A percentile compares a stretch with the other conserved stretches of the same genome.
These are phyloP conservation scores for Trichoderma citrinoviride DNA, from an alignment of 2,329 filamentous ascomycete species.

Conservation along the genomic window DNA sequence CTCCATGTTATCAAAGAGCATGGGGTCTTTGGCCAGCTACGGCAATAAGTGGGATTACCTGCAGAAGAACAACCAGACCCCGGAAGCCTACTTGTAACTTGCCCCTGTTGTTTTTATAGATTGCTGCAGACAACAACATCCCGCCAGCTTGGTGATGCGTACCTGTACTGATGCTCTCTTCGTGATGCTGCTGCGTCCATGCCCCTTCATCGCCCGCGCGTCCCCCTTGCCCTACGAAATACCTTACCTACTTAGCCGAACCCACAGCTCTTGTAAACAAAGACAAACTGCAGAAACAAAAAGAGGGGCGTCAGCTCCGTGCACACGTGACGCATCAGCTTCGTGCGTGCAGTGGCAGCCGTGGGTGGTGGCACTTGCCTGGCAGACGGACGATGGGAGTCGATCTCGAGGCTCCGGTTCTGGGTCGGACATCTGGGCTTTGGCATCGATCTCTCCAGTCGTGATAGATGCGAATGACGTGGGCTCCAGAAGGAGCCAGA, in stretches of 20 bases:
- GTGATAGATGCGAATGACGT: neutral
- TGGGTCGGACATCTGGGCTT: constrained; percentile 12
- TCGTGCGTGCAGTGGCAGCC: neutral
- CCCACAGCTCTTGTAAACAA: constrained; percentile 1
- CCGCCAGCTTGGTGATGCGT: too few species aligned
- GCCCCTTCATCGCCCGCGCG: neutral
- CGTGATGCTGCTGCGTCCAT: neutral
- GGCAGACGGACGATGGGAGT: neutral
- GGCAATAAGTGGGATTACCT: neutral
- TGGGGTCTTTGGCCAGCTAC: neutral
- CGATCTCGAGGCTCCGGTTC: neutral
- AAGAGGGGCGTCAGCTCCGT: neutral
- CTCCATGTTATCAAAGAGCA: neutral
- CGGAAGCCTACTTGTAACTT: neutral
- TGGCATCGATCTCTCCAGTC: neutral
- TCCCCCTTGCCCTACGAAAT: neutral
- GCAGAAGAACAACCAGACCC: neutral
- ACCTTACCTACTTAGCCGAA: neutral
- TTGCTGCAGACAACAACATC: too few species aligned
- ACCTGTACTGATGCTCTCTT: neutral
- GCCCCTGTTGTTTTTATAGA: too few species aligned
- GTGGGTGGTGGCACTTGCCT: constrained; percentile 14
- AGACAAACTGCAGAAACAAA: neutral
- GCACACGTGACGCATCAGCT: constrained; percentile 3
- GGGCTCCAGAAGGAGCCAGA: neutral